Evolutionary conservation across 331 rosid species (phyloP).

Genomic region (Quercus phellos): DNA sequence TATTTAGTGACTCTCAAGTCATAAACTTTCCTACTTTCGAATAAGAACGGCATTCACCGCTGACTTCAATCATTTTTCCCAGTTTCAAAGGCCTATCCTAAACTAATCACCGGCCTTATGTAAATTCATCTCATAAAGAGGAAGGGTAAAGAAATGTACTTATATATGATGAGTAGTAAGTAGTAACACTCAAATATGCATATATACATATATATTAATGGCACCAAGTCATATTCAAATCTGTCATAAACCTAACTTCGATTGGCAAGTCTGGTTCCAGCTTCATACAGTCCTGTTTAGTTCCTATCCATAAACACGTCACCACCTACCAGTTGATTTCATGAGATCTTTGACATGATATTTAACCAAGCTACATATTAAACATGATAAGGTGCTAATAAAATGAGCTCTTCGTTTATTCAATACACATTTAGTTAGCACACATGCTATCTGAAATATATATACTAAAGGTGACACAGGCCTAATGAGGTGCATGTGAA

Average conservation of each 20-base stretch:
- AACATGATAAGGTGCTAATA: neutral
- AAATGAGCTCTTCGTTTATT: neutral
- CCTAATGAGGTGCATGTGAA: too few species aligned
- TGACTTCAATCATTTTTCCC: neutral
- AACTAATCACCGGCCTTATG: neutral
- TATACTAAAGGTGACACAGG: neutral
- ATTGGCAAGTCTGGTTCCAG: neutral
- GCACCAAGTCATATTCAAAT: neutral
- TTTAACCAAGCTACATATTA: neutral
- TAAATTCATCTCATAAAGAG: too few species aligned
- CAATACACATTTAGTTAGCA: neutral
- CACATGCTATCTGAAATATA: neutral
- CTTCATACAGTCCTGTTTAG: neutral
- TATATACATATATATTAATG: neutral
- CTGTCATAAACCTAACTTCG: slow-evolving; percentile 1
- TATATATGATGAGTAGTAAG: neutral
- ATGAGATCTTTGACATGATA: neutral
- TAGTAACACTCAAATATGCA: neutral
- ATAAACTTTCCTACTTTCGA: neutral
- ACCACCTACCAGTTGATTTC: neutral
- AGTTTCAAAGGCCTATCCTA: neutral
- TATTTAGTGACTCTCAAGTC: neutral
- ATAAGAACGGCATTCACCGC: neutral
- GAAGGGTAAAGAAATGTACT: neutral
- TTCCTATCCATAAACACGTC: neutral